phyloP scores from a whole-genome alignment of 176 grass and related monocot species.

The Juncus effusus region DNA sequence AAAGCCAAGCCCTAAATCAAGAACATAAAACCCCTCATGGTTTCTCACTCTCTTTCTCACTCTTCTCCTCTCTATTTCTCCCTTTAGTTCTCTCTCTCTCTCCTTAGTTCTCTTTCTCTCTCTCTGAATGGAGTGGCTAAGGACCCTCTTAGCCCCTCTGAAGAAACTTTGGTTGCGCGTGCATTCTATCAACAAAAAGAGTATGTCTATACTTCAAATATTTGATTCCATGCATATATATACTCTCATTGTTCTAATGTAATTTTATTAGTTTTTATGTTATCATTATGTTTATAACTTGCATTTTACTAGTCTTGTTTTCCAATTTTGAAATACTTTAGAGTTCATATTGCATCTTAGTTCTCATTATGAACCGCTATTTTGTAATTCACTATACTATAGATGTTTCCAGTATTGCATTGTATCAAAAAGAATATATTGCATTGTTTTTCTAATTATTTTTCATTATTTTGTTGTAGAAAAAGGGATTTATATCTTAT shows the following conservation, averaged over 20 bases:
- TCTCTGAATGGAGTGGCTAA: slow-evolving; percentile 67
- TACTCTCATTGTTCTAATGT: background rate
- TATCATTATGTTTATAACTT: background rate
- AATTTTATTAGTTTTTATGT: background rate
- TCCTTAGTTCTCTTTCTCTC: slow-evolving; percentile 18
- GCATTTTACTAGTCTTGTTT: too few relatives aligned
- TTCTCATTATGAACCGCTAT: too few relatives aligned
- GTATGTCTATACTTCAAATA: slow-evolving; percentile 31
- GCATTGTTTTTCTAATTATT: background rate
- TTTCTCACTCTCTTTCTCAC: slow-evolving; percentile 14
- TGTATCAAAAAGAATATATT: background rate
- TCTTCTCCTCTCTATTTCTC: slow-evolving; percentile 8
- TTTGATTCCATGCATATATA: too few relatives aligned
- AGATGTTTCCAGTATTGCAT: too few relatives aligned
- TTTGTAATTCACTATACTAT: too few relatives aligned
- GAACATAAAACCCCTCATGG: background rate
- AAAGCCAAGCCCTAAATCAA: slow-evolving; percentile 38
- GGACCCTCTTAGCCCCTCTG: slow-evolving; percentile 61
- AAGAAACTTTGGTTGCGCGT: slow-evolving; percentile 86
- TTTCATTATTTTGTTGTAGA: slow-evolving; percentile 21
- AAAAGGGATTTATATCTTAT: slow-evolving; percentile 86
- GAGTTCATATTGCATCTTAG: too few relatives aligned
- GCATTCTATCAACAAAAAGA: slow-evolving; percentile 75
- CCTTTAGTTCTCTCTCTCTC: slow-evolving; percentile 7
- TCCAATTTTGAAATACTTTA: too few relatives aligned